Percentiles rank a stretch among this genome's conserved stretches.
These are phyloP conservation scores for Barnettozyma siamensis DNA, from an alignment of 805 yeast genomes.

Conservation along the genomic window DNA sequence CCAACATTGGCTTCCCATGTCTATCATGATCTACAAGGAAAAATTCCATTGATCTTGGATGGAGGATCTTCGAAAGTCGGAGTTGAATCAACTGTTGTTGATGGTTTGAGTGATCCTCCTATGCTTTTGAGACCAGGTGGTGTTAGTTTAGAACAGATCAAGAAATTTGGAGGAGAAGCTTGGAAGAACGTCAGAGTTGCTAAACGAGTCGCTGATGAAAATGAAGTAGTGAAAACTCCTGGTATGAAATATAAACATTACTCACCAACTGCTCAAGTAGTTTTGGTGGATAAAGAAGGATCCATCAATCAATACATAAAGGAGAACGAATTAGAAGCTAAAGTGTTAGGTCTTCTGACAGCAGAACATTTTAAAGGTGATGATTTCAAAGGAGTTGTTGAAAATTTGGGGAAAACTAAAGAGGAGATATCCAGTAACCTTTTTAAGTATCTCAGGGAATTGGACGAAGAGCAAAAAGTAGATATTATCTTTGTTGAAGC, in stretches of 20 bases:
- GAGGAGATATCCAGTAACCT: slow-evolving; percentile 67
- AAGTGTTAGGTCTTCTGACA: slow-evolving; percentile 48
- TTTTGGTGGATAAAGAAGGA: slow-evolving; percentile 46
- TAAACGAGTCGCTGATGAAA: slow-evolving; percentile 52
- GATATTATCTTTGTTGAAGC: slow-evolving; percentile 83
- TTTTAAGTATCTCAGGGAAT: slow-evolving; percentile 66
- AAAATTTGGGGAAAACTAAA: slow-evolving; percentile 37
- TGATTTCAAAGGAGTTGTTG: slow-evolving; percentile 19
- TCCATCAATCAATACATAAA: slow-evolving; percentile 25
- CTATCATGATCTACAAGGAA: slow-evolving; percentile 67
- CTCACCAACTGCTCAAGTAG: slow-evolving; percentile 82
- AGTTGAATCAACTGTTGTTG: slow-evolving; percentile 89
- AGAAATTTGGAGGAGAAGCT: slow-evolving; percentile 51
- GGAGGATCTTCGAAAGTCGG: slow-evolving; percentile 91
- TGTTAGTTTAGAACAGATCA: slow-evolving; percentile 71
- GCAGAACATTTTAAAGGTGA: slow-evolving; percentile 25
- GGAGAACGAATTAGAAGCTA: slow-evolving; percentile 19
- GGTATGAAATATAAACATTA: slow-evolving; percentile 98
- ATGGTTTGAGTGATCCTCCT: slow-evolving; percentile 83
- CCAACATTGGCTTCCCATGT: slow-evolving; percentile 91
- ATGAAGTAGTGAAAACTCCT: slow-evolving; percentile 83
- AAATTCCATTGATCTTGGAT: slow-evolving; percentile 79
- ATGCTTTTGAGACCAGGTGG: slow-evolving; percentile 94
- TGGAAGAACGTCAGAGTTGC: slow-evolving; percentile 67
- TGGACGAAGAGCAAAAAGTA: slow-evolving; percentile 57